Evolutionary conservation across 1,284 basidiomycete species (phyloP).

Genomic region (Tilletia setariae): DNA sequence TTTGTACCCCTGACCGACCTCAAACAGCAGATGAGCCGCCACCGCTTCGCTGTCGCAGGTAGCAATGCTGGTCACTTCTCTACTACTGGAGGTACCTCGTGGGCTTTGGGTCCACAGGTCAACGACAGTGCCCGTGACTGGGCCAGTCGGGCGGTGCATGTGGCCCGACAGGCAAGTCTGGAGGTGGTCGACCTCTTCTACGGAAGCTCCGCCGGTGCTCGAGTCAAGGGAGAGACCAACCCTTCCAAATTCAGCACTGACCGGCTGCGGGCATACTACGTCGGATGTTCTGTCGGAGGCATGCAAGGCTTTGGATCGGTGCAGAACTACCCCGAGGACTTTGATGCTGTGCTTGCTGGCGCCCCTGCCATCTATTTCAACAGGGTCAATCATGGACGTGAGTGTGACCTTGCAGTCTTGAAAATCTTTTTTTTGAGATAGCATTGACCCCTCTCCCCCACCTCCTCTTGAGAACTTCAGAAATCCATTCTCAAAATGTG

Average conservation of each 20-base stretch:
- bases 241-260: not conserved
- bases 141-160: slow-evolving; percentile 20
- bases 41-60: slow-evolving; percentile 25
- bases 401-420: too few species aligned
- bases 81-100: slow-evolving; percentile 16
- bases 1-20: slow-evolving; percentile 22
- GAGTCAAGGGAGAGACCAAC: slow-evolving; percentile 13
- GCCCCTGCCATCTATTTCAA: slow-evolving; percentile 46
- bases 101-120: slow-evolving; percentile 27
- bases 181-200: slow-evolving; percentile 25
- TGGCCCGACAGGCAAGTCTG: slow-evolving; percentile 18
- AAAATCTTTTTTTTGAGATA: too few species aligned
- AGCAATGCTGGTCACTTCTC: slow-evolving; percentile 22
- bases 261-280: slow-evolving; percentile 18
- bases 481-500: slow-evolving; percentile 18
- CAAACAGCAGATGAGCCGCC: slow-evolving; percentile 20
- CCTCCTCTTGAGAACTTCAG: too few species aligned
- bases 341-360: slow-evolving; percentile 53
- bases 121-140: slow-evolving; percentile 23
- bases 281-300: slow-evolving; percentile 50
- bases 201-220: slow-evolving; percentile 18
- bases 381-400: slow-evolving; percentile 35
- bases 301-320: slow-evolving; percentile 42
- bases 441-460: too few species aligned
- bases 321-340: slow-evolving; percentile 42